phyloP scores from a whole-genome alignment of 306 rosid species.

The Cucumis melo region DNA sequence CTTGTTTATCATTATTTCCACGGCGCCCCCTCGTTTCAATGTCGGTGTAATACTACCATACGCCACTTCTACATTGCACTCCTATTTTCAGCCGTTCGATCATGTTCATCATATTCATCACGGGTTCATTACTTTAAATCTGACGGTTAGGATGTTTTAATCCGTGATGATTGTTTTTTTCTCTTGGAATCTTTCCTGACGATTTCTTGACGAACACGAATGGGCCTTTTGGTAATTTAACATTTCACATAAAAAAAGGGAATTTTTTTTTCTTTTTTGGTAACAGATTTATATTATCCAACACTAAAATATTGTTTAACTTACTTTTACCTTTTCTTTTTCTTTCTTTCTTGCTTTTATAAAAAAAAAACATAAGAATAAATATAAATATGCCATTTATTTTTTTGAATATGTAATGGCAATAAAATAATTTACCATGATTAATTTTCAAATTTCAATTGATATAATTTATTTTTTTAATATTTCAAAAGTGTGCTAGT shows the following conservation, averaged over 20 bases:
- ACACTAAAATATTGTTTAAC: neutral
- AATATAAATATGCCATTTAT: neutral
- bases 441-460: neutral
- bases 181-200: neutral
- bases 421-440: neutral
- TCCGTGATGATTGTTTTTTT: neutral
- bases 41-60: neutral
- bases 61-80: neutral
- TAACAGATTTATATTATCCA: neutral
- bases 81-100: neutral
- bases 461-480: neutral
- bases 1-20: constrained; percentile 9
- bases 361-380: too few species aligned
- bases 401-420: neutral
- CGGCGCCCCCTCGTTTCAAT: constrained; percentile 9
- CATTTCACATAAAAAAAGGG: neutral
- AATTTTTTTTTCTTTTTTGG: neutral
- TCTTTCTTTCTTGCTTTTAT: neutral
- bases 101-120: neutral
- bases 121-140: neutral
- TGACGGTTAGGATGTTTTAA: neutral
- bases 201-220: neutral
- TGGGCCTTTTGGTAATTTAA: neutral
- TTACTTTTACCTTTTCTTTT: neutral
- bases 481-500: neutral